These are phyloP conservation scores for Cryptococcus depauperatus DNA, from an alignment of 1,284 basidiomycete genomes.

Conservation along the genomic window DNA sequence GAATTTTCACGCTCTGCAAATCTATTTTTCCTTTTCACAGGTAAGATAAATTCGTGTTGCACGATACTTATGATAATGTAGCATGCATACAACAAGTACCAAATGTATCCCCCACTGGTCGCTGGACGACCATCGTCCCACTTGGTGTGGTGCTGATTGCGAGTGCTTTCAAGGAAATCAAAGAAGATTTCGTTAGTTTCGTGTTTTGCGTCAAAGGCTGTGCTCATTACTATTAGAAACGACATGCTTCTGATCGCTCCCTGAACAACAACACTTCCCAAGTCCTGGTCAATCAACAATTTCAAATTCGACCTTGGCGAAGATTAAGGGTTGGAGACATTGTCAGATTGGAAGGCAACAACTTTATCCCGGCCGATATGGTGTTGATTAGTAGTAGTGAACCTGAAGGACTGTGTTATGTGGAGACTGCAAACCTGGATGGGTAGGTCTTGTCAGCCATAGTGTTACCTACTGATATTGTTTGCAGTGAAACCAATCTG, in stretches of 20 bases:
- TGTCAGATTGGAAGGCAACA: slow-evolving; percentile 79
- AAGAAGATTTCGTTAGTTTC: slow-evolving; percentile 68
- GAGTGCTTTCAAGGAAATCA: slow-evolving; percentile 92
- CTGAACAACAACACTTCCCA: slow-evolving; percentile 78
- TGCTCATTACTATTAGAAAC: slow-evolving; percentile 52
- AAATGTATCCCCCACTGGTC: slow-evolving; percentile 91
- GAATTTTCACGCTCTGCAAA: slow-evolving; percentile 81
- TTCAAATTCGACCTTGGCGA: slow-evolving; percentile 76
- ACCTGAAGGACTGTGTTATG: slow-evolving; percentile 93
- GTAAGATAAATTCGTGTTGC: slow-evolving; percentile 12
- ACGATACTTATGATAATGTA: slow-evolving; percentile 14
- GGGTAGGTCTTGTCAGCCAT: slow-evolving; percentile 72
- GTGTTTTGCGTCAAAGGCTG: slow-evolving; percentile 2
- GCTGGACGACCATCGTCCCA: slow-evolving; percentile 91
- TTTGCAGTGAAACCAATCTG: slow-evolving; percentile 81
- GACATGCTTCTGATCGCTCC: slow-evolving; percentile 88
- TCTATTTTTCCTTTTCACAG: slow-evolving; percentile 95
- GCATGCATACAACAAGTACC: slow-evolving; percentile 98
- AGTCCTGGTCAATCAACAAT: slow-evolving; percentile 60
- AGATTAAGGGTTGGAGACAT: slow-evolving; percentile 87
- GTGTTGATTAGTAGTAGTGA: slow-evolving; percentile 82
- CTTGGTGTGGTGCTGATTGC: slow-evolving; percentile 82
- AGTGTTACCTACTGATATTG: slow-evolving; percentile 1
- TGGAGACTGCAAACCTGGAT: slow-evolving; percentile 95
- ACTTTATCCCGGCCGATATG: slow-evolving; percentile 94